Percentiles rank a stretch among this genome's conserved stretches.
These are phyloP conservation scores for Tetrapyrgos nigripes DNA, from an alignment of 1,284 basidiomycete species.

Conservation along the genomic window DNA sequence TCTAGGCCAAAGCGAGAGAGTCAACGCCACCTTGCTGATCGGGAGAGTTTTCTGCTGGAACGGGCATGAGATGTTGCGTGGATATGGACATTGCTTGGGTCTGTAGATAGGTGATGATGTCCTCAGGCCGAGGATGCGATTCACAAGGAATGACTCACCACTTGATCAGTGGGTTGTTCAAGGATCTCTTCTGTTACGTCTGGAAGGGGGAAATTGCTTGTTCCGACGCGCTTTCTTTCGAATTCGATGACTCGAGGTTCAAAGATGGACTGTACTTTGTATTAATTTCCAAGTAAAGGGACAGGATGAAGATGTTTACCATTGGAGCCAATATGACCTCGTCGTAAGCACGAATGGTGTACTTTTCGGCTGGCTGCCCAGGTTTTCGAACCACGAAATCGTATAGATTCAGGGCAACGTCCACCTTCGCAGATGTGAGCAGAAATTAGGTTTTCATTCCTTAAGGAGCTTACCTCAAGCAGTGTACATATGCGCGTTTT, in stretches of 20 bases:
- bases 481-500: conserved; percentile 86
- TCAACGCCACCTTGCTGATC: conserved; percentile 18
- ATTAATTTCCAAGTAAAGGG: not conserved
- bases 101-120: conserved; percentile 14
- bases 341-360: conserved; percentile 91
- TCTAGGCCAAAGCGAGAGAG: conserved; percentile 4
- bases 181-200: conserved; percentile 79
- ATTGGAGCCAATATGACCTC: conserved; percentile 96
- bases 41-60: conserved; percentile 29
- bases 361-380: conserved; percentile 83
- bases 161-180: conserved; percentile 65
- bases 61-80: conserved; percentile 78
- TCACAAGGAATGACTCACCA: conserved; percentile 48
- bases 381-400: conserved; percentile 89
- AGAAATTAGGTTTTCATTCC: not conserved
- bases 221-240: conserved; percentile 70
- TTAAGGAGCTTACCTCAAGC: conserved; percentile 67
- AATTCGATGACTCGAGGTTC: conserved; percentile 93
- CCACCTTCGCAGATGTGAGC: conserved; percentile 55
- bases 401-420: conserved; percentile 88
- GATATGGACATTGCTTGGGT: conserved; percentile 80
- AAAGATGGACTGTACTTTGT: conserved; percentile 76
- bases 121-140: conserved; percentile 2
- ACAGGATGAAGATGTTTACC: conserved; percentile 51
- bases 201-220: conserved; percentile 52